Conservation (phyloP, 2,329 filamentous ascomycete genomes). For the Fusarium palustre region DNA sequence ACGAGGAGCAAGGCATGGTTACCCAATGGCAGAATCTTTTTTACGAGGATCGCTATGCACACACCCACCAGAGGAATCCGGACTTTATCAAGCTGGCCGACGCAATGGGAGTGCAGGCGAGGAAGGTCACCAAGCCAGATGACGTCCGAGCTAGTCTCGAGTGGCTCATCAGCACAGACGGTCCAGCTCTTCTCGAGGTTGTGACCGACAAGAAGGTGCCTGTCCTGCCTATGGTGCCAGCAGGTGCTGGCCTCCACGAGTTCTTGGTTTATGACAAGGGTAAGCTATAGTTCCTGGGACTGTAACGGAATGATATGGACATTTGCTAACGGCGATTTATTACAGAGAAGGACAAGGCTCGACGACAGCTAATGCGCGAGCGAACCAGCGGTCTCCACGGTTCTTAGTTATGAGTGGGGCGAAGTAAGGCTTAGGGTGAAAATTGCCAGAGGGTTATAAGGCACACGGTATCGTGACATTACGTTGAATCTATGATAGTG, state of each 20-base stretch:
- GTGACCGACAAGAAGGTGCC: constrained; percentile 92
- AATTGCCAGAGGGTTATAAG: not conserved
- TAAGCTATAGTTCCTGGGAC: constrained; percentile 58
- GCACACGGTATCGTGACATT: not conserved
- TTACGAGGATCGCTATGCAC: constrained; percentile 91
- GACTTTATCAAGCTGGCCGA: constrained; percentile 90
- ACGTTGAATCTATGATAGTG: not conserved
- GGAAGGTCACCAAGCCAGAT: constrained; percentile 67
- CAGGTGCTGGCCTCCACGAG: constrained; percentile 87
- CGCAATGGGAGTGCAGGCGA: not conserved
- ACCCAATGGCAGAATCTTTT: constrained; percentile 99
- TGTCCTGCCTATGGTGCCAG: constrained; percentile 97
- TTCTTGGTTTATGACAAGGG: constrained; percentile 69
- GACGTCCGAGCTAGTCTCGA: constrained; percentile 82
- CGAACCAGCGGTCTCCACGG: constrained; percentile 66
- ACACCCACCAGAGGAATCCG: constrained; percentile 96
- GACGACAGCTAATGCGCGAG: constrained; percentile 74
- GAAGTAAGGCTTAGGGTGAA: not conserved
- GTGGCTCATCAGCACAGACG: constrained; percentile 90
- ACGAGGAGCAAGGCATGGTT: constrained; percentile 98
- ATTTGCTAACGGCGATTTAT: not conserved
- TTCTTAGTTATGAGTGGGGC: not conserved
- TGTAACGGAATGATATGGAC: not conserved
- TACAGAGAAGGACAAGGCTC: constrained; percentile 70
- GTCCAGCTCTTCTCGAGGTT: constrained; percentile 93